Evolutionary conservation across 2,329 filamentous ascomycete species (phyloP).

Genomic region (Spiromastix sp.): DNA sequence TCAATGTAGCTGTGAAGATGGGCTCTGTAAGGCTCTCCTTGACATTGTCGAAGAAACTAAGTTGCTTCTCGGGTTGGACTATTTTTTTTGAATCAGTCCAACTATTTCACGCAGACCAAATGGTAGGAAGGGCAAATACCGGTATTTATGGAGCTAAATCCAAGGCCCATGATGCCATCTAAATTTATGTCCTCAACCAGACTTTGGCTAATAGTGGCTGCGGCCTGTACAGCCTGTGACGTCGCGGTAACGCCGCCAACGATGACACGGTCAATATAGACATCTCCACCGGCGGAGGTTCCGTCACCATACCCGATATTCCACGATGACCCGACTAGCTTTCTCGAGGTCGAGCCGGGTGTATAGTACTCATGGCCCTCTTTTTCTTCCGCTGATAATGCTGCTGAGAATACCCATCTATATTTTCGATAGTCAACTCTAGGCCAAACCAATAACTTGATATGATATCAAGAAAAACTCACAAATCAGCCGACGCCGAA

Average conservation of each 20-base stretch:
- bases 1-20: conserved; percentile 61
- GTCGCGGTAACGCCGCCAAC: conserved; percentile 51
- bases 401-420: conserved; percentile 57
- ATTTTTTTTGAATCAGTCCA: conserved; percentile 1
- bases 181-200: conserved; percentile 43
- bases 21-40: conserved; percentile 49
- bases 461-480: conserved; percentile 18
- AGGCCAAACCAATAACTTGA: not conserved
- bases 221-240: conserved; percentile 56
- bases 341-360: conserved; percentile 37
- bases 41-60: conserved; percentile 66
- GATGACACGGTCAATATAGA: conserved; percentile 55
- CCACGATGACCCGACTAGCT: conserved; percentile 45
- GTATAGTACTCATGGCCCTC: conserved; percentile 50
- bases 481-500: conserved; percentile 60
- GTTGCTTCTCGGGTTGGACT: conserved; percentile 33
- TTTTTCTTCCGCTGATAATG: conserved; percentile 41
- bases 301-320: conserved; percentile 56
- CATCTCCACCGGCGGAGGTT: conserved; percentile 50
- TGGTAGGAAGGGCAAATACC: too few species aligned
- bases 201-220: conserved; percentile 44
- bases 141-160: conserved; percentile 51
- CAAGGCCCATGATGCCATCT: conserved; percentile 51
- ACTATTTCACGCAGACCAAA: not conserved
- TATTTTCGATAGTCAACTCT: conserved; percentile 11